Percentiles rank a stretch among this genome's conserved stretches.
Conservation (phyloP, 2,329 filamentous ascomycete species). For the Cladophialophora exuberans region DNA sequence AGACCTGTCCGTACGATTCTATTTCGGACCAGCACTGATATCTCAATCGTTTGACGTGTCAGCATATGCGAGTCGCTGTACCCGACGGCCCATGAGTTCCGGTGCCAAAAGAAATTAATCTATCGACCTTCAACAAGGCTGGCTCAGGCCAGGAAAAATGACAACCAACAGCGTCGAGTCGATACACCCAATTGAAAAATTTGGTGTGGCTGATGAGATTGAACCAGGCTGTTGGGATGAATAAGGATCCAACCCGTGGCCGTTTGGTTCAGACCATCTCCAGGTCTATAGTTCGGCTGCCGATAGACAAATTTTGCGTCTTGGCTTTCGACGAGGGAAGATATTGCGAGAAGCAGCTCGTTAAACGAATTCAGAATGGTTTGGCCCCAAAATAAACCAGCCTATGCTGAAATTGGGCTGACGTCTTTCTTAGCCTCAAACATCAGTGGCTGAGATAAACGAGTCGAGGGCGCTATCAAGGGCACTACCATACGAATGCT, state of each 20-base stretch:
- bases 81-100: background rate
- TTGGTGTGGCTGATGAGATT: too few species aligned
- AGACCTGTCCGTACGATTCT: background rate
- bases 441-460: slow-evolving; percentile 16
- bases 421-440: slow-evolving; percentile 10
- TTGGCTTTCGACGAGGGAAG: background rate
- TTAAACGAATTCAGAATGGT: background rate
- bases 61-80: background rate
- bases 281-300: background rate
- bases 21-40: background rate
- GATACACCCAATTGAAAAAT: too few species aligned
- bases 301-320: background rate
- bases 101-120: background rate
- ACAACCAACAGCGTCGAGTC: too few species aligned
- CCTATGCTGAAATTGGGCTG: slow-evolving; percentile 2
- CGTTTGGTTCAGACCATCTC: slow-evolving; percentile 12
- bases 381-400: slow-evolving; percentile 5
- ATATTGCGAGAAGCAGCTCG: background rate
- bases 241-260: slow-evolving; percentile 4
- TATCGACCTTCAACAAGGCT: too few species aligned
- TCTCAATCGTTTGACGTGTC: background rate
- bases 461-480: background rate
- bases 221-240: background rate
- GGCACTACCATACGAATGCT: too few species aligned
- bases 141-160: too few species aligned